Conservation (phyloP, 192 early-diverging fungal genomes). For the Helicostylum pulchrum region DNA sequence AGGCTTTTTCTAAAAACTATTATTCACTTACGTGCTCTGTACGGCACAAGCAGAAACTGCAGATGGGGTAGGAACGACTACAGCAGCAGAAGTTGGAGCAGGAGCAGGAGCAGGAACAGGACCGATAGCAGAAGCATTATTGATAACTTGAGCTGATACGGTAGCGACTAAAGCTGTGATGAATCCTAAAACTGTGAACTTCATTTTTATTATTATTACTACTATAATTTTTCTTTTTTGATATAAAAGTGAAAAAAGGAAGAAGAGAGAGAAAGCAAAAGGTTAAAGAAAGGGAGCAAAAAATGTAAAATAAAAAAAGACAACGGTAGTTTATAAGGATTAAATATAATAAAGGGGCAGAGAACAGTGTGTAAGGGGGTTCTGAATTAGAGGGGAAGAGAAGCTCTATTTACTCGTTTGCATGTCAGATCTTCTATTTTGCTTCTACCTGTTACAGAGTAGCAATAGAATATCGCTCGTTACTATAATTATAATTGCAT, state of each 20-base stretch:
- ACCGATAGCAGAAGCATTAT: background rate
- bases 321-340: background rate
- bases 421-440: slow-evolving; percentile 1
- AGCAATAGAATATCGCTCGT: too few relatives aligned
- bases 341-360: background rate
- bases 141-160: slow-evolving; percentile 9
- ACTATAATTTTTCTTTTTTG: background rate
- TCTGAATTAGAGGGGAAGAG: slow-evolving; percentile 3
- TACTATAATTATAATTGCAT: too few relatives aligned
- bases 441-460: too few relatives aligned
- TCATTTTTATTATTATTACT: background rate
- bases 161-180: slow-evolving; percentile 1
- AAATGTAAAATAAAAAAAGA: background rate
- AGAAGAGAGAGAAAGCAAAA: background rate
- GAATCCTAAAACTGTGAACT: slow-evolving; percentile 8
- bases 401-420: background rate
- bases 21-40: slow-evolving; percentile 4
- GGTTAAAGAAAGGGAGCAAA: background rate
- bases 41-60: slow-evolving; percentile 1
- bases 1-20: background rate
- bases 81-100: background rate
- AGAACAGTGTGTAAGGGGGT: background rate
- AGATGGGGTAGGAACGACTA: background rate
- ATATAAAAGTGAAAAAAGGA: background rate
- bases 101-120: background rate